Evolutionary conservation across 208 protist species (phyloP).

Genomic region (Spironucleus salmonicida): DNA sequence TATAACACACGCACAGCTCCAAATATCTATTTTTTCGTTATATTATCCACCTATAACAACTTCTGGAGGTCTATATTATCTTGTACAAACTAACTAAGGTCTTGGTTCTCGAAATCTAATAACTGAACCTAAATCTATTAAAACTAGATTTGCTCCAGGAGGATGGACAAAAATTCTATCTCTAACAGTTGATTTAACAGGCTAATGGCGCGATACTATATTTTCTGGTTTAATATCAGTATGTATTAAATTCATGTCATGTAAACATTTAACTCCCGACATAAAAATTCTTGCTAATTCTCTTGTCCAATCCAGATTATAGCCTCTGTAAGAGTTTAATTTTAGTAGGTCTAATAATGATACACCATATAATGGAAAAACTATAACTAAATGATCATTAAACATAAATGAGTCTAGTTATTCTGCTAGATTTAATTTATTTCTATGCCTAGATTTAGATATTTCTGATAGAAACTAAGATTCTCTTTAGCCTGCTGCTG

Average conservation of each 20-base stretch:
- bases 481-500: neutral
- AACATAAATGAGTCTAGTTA: neutral
- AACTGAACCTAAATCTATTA: constrained; percentile 27
- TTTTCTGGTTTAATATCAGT: constrained; percentile 33
- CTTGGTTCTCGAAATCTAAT: neutral
- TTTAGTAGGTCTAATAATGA: neutral
- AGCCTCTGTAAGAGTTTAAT: neutral
- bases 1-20: constrained; percentile 8
- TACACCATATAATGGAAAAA: neutral
- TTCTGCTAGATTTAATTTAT: neutral
- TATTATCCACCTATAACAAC: neutral
- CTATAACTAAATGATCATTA: neutral
- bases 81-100: neutral
- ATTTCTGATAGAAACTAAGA: neutral
- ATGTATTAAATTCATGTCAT: neutral
- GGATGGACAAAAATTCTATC: neutral
- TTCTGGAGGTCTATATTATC: constrained; percentile 28
- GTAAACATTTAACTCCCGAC: neutral
- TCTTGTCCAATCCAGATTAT: neutral
- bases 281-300: neutral
- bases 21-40: neutral
- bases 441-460: too few species aligned
- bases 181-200: neutral
- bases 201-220: neutral
- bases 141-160: neutral